A percentile compares a stretch with the other conserved stretches of the same genome.
Conservation (phyloP, 139 green algal species). For the Diplosphaera chodatii region DNA sequence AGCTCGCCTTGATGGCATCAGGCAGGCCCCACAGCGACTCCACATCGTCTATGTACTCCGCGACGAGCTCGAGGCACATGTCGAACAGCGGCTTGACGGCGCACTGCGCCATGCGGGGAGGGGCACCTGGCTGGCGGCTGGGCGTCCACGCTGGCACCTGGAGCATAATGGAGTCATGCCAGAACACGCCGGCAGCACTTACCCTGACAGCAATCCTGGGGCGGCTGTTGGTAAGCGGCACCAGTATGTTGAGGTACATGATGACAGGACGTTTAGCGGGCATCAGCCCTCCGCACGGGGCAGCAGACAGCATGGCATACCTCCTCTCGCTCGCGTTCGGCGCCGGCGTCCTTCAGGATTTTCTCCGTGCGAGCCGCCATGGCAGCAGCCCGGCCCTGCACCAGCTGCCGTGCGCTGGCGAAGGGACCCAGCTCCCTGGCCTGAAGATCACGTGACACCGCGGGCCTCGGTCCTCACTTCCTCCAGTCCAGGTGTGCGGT, state of each 20-base stretch:
- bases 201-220: no score
- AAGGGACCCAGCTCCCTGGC: constrained; percentile 59
- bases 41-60: constrained; percentile 52
- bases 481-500: no score
- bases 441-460: no score
- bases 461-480: no score
- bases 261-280: no score
- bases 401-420: constrained; percentile 50
- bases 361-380: constrained; percentile 34
- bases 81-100: constrained; percentile 31
- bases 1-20: constrained; percentile 33
- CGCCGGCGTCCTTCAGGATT: constrained; percentile 14
- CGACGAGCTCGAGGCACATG: constrained; percentile 36
- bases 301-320: no score
- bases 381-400: constrained; percentile 47
- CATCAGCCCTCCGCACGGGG: no score
- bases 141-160: constrained; percentile 18
- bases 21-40: constrained; percentile 55
- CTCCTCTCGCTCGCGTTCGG: background rate
- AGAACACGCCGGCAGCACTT: no score
- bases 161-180: no score
- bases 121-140: constrained; percentile 23
- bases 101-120: constrained; percentile 7
- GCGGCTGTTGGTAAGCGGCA: no score
- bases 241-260: no score